Evolutionary conservation across 2,329 filamentous ascomycete species (phyloP).

Genomic region (Microcyclospora pomicola): DNA sequence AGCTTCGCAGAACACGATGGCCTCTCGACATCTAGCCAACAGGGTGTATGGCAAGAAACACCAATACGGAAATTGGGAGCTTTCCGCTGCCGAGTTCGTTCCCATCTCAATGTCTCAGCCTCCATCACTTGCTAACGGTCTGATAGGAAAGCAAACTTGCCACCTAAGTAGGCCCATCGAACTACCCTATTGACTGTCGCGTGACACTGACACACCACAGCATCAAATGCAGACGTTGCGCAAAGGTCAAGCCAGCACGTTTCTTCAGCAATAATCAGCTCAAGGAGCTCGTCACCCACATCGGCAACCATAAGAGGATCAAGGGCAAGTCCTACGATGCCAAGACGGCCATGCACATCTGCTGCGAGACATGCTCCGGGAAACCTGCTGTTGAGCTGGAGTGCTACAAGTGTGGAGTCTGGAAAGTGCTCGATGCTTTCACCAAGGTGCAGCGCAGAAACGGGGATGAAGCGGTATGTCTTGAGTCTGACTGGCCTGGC

Average conservation of each 20-base stretch:
- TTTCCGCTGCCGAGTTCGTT: background rate
- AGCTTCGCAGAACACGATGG: no score
- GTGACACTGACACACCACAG: conserved; percentile 3
- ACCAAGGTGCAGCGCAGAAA: conserved; percentile 13
- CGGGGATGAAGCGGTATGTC: conserved; percentile 12
- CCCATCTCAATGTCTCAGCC: conserved; percentile 2
- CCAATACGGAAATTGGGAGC: background rate
- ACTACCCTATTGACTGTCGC: background rate
- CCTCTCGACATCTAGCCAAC: no score
- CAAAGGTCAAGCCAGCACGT: conserved; percentile 3
- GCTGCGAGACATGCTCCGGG: conserved; percentile 10
- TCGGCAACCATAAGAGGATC: background rate
- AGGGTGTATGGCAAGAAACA: no score
- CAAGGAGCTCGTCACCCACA: conserved; percentile 4
- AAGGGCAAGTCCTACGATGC: conserved; percentile 4
- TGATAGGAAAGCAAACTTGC: background rate
- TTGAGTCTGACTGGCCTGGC: background rate
- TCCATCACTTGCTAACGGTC: background rate
- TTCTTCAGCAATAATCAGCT: conserved; percentile 8
- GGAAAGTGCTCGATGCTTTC: conserved; percentile 13
- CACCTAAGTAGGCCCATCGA: no score
- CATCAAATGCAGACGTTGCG: conserved; percentile 9
- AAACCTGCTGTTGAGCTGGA: conserved; percentile 10
- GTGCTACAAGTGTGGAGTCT: conserved; percentile 13
- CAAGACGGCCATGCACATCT: conserved; percentile 2